These are phyloP conservation scores for Globisporangium lucens DNA, from an alignment of 352 stramenopile genomes.

Conservation along the genomic window DNA sequence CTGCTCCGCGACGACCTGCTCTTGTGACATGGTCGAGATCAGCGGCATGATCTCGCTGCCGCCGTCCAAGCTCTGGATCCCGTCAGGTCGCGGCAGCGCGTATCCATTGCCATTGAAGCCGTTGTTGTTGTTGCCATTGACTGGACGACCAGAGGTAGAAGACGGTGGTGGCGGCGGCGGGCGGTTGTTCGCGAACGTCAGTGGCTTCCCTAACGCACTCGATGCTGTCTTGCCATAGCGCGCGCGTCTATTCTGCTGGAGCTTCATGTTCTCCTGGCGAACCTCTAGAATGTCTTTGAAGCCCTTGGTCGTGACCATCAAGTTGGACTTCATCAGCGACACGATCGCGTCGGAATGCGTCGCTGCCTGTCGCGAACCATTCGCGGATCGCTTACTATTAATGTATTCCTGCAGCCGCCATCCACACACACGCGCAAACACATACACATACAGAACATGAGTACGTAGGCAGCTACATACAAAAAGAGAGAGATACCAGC, in stretches of 20 bases:
- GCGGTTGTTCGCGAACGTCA: slow-evolving; percentile 47
- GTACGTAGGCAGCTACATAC: too few species aligned
- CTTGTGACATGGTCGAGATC: slow-evolving; percentile 69
- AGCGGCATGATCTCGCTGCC: slow-evolving; percentile 58
- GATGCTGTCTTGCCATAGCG: slow-evolving; percentile 76
- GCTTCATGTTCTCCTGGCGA: slow-evolving; percentile 85
- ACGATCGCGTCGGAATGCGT: slow-evolving; percentile 82
- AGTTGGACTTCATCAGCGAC: slow-evolving; percentile 81
- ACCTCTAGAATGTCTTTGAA: slow-evolving; percentile 88
- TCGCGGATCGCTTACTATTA: slow-evolving; percentile 56
- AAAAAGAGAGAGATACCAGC: neutral
- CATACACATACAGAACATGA: neutral
- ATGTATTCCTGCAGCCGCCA: slow-evolving; percentile 50
- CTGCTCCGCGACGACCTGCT: slow-evolving; percentile 73
- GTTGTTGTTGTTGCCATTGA: slow-evolving; percentile 32
- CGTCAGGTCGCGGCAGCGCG: slow-evolving; percentile 55
- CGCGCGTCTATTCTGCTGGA: slow-evolving; percentile 75
- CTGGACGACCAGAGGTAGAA: slow-evolving; percentile 15
- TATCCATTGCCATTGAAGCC: slow-evolving; percentile 22
- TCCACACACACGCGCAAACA: neutral
- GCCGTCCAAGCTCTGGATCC: slow-evolving; percentile 33
- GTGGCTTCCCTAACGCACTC: slow-evolving; percentile 65
- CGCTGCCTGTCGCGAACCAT: slow-evolving; percentile 63
- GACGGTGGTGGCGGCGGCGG: slow-evolving; percentile 20
- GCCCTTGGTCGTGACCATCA: slow-evolving; percentile 72